Evolutionary conservation across 768 basidiomycete genomes (phyloP).

Genomic region (Mycena rebaudengoi): DNA sequence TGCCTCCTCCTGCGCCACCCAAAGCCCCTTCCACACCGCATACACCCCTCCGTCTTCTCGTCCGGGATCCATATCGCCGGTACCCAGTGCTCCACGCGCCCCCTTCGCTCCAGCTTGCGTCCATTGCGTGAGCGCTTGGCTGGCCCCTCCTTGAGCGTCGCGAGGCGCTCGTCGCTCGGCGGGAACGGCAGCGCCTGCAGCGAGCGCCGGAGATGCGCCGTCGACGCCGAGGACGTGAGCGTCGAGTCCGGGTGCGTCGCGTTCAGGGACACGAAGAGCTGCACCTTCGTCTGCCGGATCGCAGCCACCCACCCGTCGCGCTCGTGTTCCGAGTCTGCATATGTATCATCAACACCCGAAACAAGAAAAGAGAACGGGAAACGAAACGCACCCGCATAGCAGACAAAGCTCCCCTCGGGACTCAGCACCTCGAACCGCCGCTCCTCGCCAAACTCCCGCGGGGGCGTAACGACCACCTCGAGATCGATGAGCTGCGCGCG

Average conservation of each 20-base stretch:
- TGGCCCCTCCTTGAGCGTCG: conserved; percentile 29
- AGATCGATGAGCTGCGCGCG: conserved; percentile 74
- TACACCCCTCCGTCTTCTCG: conserved; percentile 81
- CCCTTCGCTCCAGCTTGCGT: conserved; percentile 45
- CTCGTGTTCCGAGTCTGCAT: conserved; percentile 60
- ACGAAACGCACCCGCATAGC: conserved; percentile 67
- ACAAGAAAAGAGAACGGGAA: neutral
- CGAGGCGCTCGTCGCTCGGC: conserved; percentile 58
- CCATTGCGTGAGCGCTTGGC: no score
- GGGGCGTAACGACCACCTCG: conserved; percentile 70
- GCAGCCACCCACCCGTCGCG: conserved; percentile 72
- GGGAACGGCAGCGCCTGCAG: conserved; percentile 78
- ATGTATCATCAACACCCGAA: neutral
- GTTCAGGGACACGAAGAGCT: conserved; percentile 75
- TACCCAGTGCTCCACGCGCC: conserved; percentile 81
- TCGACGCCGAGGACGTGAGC: conserved; percentile 79
- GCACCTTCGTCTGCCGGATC: conserved; percentile 75
- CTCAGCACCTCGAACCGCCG: conserved; percentile 76
- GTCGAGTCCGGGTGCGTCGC: conserved; percentile 82
- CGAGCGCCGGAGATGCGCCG: conserved; percentile 75
- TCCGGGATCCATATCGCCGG: conserved; percentile 96
- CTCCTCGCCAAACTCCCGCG: conserved; percentile 59
- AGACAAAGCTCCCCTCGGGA: conserved; percentile 78
- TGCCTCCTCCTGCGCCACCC: conserved; percentile 83
- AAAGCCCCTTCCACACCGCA: conserved; percentile 82